Conservation (phyloP, 2,329 filamentous ascomycete genomes). For the Trichoderma arundinaceum region DNA sequence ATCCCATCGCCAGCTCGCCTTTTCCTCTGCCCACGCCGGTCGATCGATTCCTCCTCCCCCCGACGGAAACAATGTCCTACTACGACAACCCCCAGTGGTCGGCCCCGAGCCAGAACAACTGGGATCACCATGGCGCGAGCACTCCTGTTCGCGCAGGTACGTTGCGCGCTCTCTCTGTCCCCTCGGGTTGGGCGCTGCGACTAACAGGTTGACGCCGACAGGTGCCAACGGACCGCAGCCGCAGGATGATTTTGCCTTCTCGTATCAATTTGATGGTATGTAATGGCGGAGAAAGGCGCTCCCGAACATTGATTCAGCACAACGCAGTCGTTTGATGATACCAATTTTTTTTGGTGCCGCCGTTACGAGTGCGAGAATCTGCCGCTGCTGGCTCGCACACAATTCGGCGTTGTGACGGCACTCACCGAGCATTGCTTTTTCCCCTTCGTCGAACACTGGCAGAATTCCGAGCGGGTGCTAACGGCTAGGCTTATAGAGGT, state of each 20-base stretch:
- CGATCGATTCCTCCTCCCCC: slow-evolving; percentile 21
- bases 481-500: slow-evolving; percentile 68
- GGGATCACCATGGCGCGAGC: slow-evolving; percentile 52
- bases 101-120: slow-evolving; percentile 48
- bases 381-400: background rate
- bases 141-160: slow-evolving; percentile 51
- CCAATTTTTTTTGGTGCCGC: background rate
- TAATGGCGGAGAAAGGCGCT: slow-evolving; percentile 37
- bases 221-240: slow-evolving; percentile 77
- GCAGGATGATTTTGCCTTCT: slow-evolving; percentile 81
- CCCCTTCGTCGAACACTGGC: background rate
- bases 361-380: background rate
- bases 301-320: background rate
- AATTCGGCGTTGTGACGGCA: background rate
- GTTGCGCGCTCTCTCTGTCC: slow-evolving; percentile 30
- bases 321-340: background rate
- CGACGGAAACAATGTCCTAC: slow-evolving; percentile 48
- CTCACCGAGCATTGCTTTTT: background rate
- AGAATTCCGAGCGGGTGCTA: slow-evolving; percentile 7
- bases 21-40: slow-evolving; percentile 5
- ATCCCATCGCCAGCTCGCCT: slow-evolving; percentile 16
- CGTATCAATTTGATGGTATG: slow-evolving; percentile 88
- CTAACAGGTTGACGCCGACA: slow-evolving; percentile 45
- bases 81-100: slow-evolving; percentile 54
- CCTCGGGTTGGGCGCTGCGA: background rate